Evolutionary conservation across 345 rosid species (phyloP), one percentile per base, ranked within the genome.

Genomic region (Reutealis trisperma): DNA sequence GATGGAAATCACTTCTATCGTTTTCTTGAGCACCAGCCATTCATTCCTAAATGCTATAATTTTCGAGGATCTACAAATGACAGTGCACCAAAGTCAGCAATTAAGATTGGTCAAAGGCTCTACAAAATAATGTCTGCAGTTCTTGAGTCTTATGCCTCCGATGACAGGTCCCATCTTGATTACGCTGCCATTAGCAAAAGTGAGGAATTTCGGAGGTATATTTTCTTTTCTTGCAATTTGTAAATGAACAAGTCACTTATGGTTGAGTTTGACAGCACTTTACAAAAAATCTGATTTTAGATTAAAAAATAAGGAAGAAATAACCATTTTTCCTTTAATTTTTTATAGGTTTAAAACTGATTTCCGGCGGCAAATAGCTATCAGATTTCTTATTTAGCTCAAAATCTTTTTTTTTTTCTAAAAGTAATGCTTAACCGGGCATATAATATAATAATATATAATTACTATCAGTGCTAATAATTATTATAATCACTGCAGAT

Each of bases 191-290:
- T 94, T 72, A 90, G 84, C 80, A 88, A 75, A 74, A 86, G 94
- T 57, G 98, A 92, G 71, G 98, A 94, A 77, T 94, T 94, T 71
- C 79, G 98, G 45, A 94, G 98, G 98, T 93, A 84, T 24, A 27
- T 4, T 79, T 63, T 30, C 2, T 45, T 45, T 45, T 7, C 49
- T 45, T 45, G 49, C 7, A 45, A 4, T 34, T 45, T 45, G 49
- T 45, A 45, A 45, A 6, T 34, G 3, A 34, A 34, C 37, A 34
- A 34, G 37, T 34, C 37, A 34, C 1, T 34, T 27, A 27, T 27
- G 30, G 37, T 34, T 1, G 5, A 34, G 5, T 34, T 34, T 34
- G 37, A 34, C 5, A 34, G 0, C 3, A 34, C 37, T 34, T 34
- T 27, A 27, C 0, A 34, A 4, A 34, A 34, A 34, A 34, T 34